Base-by-base conservation (phyloP, 2,329 filamentous ascomycete species). In the Aspergillus flavus region DNA sequence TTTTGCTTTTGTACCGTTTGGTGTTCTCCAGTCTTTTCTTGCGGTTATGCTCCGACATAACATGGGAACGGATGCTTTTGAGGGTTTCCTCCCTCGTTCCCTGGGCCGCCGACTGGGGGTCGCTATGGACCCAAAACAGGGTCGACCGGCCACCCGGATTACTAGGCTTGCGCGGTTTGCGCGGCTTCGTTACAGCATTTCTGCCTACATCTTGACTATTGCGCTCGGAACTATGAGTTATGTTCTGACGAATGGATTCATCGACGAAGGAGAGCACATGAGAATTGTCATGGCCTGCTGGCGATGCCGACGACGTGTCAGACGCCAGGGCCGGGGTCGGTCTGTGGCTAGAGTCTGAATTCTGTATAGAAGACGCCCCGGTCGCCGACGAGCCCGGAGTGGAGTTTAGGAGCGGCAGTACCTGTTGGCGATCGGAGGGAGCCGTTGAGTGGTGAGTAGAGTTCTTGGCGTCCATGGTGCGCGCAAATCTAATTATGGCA, bases 11-110 rank as follows among this genome's bases (percentile, higher is more conserved):
- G 65, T 78, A 77, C 14, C 75, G 75, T 59, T 78, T 76, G 5
- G 75, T 78, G 39, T 71, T 79, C 41, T 79, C 77, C 57, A 78
- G 65, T 53, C 77, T 69, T 60, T 79, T 79, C 67, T 79, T 79
- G 63, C 77, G 75, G 66, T 79, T 79, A 62, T 79, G 77, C 61
- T 79, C 77, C 45, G 77, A 79, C 77, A 79, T 79, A 48, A 79
- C 77, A 73, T 79, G 77, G 21, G 77, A 79, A n/a, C 77, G 76
- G 56, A 79, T 79, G 41, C 77, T 74, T 66, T 79, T 79, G 62
- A 79, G 66, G 1, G 76, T 79, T 54, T 78, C 76, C 45, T 79
- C 76, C 34, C 72, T 73, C 14, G 73, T 76, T 11, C 77, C 76
- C 57, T 70, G 71, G 3, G 75, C 72, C n/a, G 74, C 76, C 1